Conservation (phyloP, 2,329 filamentous ascomycete species). For the Pseudofabraea citricarpa region DNA sequence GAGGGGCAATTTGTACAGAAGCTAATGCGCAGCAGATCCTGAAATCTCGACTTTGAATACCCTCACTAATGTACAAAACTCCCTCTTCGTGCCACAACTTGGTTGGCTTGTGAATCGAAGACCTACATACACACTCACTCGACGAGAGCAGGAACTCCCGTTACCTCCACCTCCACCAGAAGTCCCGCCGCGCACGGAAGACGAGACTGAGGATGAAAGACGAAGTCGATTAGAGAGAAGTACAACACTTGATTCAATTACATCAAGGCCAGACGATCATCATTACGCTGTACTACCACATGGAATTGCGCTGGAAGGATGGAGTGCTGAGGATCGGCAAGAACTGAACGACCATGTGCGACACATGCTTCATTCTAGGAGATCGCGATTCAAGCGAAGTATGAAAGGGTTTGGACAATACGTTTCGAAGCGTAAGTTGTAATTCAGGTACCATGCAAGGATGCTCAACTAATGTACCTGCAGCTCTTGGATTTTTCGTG, state of each 20-base stretch:
- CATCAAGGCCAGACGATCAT: conserved; percentile 61
- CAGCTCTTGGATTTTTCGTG: conserved; percentile 74
- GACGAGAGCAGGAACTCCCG: conserved; percentile 31
- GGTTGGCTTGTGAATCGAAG: conserved; percentile 70
- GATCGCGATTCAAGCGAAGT: conserved; percentile 72
- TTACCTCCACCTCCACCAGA: conserved; percentile 3
- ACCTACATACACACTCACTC: conserved; percentile 71
- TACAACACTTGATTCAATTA: conserved; percentile 49
- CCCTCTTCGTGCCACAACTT: conserved; percentile 79
- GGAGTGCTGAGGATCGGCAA: conserved; percentile 68
- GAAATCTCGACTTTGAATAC: conserved; percentile 72
- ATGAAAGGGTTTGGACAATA: conserved; percentile 82
- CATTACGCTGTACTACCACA: conserved; percentile 79
- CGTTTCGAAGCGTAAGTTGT: conserved; percentile 58
- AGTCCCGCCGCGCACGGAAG: conserved; percentile 5
- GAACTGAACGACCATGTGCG: conserved; percentile 80
- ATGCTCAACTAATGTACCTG: conserved; percentile 1
- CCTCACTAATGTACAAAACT: conserved; percentile 86
- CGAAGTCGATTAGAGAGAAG: conserved; percentile 14
- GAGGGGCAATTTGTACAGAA: background rate
- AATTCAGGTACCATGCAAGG: background rate
- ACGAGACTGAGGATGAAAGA: conserved; percentile 13
- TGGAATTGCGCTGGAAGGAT: conserved; percentile 66
- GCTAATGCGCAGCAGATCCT: conserved; percentile 19
- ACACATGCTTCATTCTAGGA: conserved; percentile 79